Conservation (phyloP, 495 filamentous ascomycete genomes). For the Astrothelium macrocarpum region DNA sequence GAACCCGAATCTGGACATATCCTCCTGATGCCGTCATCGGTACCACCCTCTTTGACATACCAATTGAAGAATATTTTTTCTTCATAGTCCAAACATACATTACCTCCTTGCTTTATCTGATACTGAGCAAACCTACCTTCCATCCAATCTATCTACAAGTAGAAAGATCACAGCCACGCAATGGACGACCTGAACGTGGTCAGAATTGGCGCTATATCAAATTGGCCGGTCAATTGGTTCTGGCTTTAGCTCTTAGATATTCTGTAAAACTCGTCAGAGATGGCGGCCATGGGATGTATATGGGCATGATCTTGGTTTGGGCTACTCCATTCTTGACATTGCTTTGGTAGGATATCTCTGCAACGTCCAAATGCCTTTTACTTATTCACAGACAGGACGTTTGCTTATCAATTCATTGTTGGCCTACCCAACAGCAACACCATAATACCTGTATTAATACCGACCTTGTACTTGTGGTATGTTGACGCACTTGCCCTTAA, state of each 20-base stretch:
- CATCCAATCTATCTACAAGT: conserved; percentile 43
- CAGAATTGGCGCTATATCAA: conserved; percentile 25
- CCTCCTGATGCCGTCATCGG: conserved; percentile 50
- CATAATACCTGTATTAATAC: conserved; percentile 44
- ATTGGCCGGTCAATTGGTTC: conserved; percentile 35
- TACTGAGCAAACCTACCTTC: conserved; percentile 53
- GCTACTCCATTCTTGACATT: conserved; percentile 50
- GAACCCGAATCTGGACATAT: conserved; percentile 56
- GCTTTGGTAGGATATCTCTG: conserved; percentile 40
- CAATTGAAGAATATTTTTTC: conserved; percentile 61
- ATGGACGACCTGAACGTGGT: conserved; percentile 13
- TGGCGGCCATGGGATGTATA: conserved; percentile 44
- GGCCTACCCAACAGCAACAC: conserved; percentile 44
- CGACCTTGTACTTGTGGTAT: conserved; percentile 58
- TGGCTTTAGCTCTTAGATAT: conserved; percentile 30
- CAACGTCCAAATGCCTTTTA: not conserved
- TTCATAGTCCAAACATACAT: conserved; percentile 68
- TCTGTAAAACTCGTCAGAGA: conserved; percentile 35
- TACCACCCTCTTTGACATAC: conserved; percentile 47
- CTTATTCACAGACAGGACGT: conserved; percentile 24
- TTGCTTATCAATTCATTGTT: conserved; percentile 50
- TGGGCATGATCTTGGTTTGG: conserved; percentile 60
- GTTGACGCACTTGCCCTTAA: conserved; percentile 53
- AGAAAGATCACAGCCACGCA: conserved; percentile 11
- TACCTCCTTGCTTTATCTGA: conserved; percentile 53